Conservation (phyloP, 2,329 filamentous ascomycete species). For the Pseudogymnoascus sp. region DNA sequence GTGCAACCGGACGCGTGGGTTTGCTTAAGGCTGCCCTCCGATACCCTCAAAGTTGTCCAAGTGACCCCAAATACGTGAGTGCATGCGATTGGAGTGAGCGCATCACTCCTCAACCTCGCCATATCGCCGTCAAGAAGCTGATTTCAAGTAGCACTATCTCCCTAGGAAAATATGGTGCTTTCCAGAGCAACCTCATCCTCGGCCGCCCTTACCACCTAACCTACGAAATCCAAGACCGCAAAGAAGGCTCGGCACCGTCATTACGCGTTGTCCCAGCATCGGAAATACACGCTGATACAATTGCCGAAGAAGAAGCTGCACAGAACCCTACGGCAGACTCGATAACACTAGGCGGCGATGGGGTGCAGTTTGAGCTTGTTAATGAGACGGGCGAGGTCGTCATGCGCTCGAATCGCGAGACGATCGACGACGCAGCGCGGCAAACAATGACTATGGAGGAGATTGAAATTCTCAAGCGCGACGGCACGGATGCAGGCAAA, state of each 20-base stretch:
- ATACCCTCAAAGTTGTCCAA: constrained; percentile 50
- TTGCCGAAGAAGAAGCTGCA: constrained; percentile 44
- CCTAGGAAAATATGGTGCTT: constrained; percentile 86
- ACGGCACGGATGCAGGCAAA: constrained; percentile 71
- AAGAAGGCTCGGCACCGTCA: constrained; percentile 56
- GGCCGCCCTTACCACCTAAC: constrained; percentile 88
- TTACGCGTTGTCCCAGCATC: constrained; percentile 72
- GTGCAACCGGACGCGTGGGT: constrained; percentile 55
- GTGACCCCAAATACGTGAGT: constrained; percentile 54
- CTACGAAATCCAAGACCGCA: constrained; percentile 75
- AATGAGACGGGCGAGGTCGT: constrained; percentile 42
- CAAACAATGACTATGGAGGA: constrained; percentile 70
- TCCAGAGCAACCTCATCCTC: constrained; percentile 81
- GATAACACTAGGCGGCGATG: constrained; percentile 35
- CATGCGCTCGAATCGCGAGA: constrained; percentile 51
- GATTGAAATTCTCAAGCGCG: constrained; percentile 64
- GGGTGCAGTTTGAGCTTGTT: constrained; percentile 40
- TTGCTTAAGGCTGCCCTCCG: constrained; percentile 52
- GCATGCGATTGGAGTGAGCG: constrained; percentile 20
- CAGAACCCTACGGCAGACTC: constrained; percentile 36
- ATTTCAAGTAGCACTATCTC: constrained; percentile 62
- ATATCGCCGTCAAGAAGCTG: constrained; percentile 20
- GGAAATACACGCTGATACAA: constrained; percentile 77
- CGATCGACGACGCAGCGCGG: constrained; percentile 54
- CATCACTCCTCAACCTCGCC: constrained; percentile 14